Conservation (phyloP, 2,329 filamentous ascomycete species). For the Aureobasidium pullulans region DNA sequence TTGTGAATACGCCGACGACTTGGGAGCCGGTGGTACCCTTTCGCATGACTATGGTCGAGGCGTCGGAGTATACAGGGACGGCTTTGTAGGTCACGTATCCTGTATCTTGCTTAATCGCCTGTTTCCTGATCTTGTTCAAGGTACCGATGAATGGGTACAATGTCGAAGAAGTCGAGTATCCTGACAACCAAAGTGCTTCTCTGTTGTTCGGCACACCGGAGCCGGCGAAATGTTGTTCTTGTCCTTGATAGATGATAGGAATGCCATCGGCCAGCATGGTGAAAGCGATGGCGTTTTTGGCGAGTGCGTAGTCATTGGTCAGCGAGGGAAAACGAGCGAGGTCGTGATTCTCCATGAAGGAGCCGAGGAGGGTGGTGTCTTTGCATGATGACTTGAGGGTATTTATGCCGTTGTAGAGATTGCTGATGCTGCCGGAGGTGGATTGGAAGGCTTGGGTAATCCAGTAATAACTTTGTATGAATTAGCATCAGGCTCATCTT, state of each 20-base stretch:
- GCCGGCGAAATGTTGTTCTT: slow-evolving; percentile 35
- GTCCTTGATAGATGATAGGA: slow-evolving; percentile 36
- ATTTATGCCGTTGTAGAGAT: slow-evolving; percentile 30
- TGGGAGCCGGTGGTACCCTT: slow-evolving; percentile 33
- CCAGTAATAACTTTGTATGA: slow-evolving; percentile 29
- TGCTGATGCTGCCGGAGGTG: slow-evolving; percentile 30
- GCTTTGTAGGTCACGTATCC: slow-evolving; percentile 37
- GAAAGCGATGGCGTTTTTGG: slow-evolving; percentile 33
- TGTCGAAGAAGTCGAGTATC: slow-evolving; percentile 33
- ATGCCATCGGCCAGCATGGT: slow-evolving; percentile 36
- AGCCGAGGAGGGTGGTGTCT: slow-evolving; percentile 31
- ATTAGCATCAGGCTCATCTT: slow-evolving; percentile 20
- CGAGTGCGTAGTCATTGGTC: slow-evolving; percentile 30
- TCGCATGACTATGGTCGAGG: slow-evolving; percentile 37
- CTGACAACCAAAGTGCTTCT: slow-evolving; percentile 31
- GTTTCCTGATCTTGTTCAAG: slow-evolving; percentile 37
- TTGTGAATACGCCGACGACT: slow-evolving; percentile 40
- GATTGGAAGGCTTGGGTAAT: slow-evolving; percentile 31
- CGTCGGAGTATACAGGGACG: slow-evolving; percentile 38
- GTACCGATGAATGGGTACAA: slow-evolving; percentile 35
- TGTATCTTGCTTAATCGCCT: slow-evolving; percentile 32
- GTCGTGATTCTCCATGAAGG: slow-evolving; percentile 37
- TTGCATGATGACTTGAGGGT: slow-evolving; percentile 29
- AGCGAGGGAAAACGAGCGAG: slow-evolving; percentile 30
- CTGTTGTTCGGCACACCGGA: slow-evolving; percentile 29